These are phyloP conservation scores for Botrytis aclada DNA, from an alignment of 2,329 filamentous ascomycete genomes.

Conservation along the genomic window DNA sequence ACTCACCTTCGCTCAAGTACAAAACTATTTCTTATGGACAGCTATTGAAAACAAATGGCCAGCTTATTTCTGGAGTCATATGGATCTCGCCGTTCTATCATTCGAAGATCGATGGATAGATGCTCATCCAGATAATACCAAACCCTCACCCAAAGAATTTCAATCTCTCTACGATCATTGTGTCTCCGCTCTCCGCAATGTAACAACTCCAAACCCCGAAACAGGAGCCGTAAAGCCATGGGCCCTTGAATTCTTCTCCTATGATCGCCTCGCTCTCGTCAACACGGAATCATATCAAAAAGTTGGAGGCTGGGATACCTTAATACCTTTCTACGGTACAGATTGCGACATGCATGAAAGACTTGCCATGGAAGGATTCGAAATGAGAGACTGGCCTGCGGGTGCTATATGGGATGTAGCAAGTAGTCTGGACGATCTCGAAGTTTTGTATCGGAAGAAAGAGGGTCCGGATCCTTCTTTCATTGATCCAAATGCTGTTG, in stretches of 20 bases:
- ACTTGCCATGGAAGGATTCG: slow-evolving; percentile 45
- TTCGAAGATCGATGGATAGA: slow-evolving; percentile 40
- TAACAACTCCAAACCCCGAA: slow-evolving; percentile 16
- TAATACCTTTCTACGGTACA: slow-evolving; percentile 54
- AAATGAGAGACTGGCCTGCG: slow-evolving; percentile 40
- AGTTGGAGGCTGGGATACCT: slow-evolving; percentile 52
- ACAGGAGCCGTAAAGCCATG: slow-evolving; percentile 36
- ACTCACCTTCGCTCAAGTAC: slow-evolving; percentile 53
- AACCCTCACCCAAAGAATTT: slow-evolving; percentile 1
- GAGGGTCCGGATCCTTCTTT: background rate
- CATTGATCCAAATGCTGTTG: background rate
- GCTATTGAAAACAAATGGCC: slow-evolving; percentile 45
- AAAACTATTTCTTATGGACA: slow-evolving; percentile 51
- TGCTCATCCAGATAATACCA: background rate
- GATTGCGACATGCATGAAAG: slow-evolving; percentile 54
- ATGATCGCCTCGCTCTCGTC: slow-evolving; percentile 54
- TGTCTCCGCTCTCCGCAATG: slow-evolving; percentile 21
- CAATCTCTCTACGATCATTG: slow-evolving; percentile 23
- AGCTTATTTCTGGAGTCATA: slow-evolving; percentile 56
- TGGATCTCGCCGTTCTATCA: slow-evolving; percentile 49
- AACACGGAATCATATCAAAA: slow-evolving; percentile 40
- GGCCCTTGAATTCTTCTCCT: slow-evolving; percentile 52
- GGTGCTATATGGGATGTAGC: slow-evolving; percentile 48
- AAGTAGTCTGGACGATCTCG: slow-evolving; percentile 31
- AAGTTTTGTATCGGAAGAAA: slow-evolving; percentile 17